Percentiles rank a stretch among this genome's conserved stretches.
Evolutionary conservation across 148 eudicot species (phyloP).

Genomic region (Persicaria tinctoria): DNA sequence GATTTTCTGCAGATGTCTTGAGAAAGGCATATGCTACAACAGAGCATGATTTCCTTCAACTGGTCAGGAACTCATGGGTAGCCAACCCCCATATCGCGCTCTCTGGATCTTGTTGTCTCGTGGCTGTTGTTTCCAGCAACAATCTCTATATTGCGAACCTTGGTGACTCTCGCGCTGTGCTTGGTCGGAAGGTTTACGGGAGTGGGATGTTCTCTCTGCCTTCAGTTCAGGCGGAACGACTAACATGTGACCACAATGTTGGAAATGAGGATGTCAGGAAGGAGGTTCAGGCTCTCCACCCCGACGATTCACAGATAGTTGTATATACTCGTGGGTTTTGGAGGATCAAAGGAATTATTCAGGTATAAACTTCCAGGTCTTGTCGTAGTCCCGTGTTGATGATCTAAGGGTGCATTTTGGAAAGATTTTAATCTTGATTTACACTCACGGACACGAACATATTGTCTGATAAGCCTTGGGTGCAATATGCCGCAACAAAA

Average conservation of each 20-base stretch:
- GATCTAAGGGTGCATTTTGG: no score
- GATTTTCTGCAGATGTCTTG: slow-evolving; percentile 34
- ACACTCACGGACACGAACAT: not conserved
- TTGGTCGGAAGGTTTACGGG: slow-evolving; percentile 31
- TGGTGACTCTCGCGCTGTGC: slow-evolving; percentile 64
- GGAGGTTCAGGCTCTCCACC: slow-evolving; percentile 53
- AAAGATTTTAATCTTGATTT: not conserved
- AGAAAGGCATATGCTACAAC: slow-evolving; percentile 53
- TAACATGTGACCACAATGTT: slow-evolving; percentile 58
- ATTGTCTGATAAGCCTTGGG: not conserved
- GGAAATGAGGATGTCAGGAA: slow-evolving; percentile 46
- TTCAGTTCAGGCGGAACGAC: slow-evolving; percentile 36
- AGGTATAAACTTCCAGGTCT: slow-evolving; percentile 22
- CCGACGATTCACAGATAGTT: slow-evolving; percentile 45
- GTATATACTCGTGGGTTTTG: slow-evolving; percentile 47
- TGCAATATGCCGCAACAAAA: not conserved
- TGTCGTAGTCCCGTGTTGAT: not conserved
- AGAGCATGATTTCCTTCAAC: slow-evolving; percentile 37
- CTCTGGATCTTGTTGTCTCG: slow-evolving; percentile 54
- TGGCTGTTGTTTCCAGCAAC: slow-evolving; percentile 44
- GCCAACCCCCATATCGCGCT: slow-evolving; percentile 37
- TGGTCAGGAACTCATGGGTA: slow-evolving; percentile 29
- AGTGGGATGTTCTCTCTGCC: slow-evolving; percentile 16
- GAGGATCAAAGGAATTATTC: slow-evolving; percentile 67
- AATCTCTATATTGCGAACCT: slow-evolving; percentile 50